Evolutionary conservation across 768 basidiomycete genomes (phyloP).

Genomic region (Coprinopsis sp.): DNA sequence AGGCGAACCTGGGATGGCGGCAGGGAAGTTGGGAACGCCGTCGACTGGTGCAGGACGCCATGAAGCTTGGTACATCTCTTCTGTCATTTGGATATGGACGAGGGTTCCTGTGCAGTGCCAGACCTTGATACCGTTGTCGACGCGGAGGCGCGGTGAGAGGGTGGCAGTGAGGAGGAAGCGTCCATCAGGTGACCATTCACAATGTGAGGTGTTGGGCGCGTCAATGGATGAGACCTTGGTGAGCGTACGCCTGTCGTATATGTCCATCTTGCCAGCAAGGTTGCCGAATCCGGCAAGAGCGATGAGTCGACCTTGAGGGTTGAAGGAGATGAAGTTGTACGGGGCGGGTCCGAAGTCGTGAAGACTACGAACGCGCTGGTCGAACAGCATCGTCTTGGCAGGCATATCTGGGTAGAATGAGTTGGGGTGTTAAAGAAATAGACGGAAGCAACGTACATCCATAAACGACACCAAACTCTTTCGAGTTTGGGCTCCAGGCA

Average conservation of each 20-base stretch:
- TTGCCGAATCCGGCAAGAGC: conserved; percentile 96
- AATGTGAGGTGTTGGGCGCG: conserved; percentile 89
- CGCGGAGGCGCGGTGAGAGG: conserved; percentile 89
- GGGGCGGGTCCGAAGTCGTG: conserved; percentile 91
- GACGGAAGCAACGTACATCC: conserved; percentile 65
- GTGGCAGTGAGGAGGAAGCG: conserved; percentile 92
- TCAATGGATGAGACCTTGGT: conserved; percentile 76
- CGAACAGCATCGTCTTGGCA: conserved; percentile 87
- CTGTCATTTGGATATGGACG: conserved; percentile 74
- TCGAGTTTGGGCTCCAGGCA: conserved; percentile 91
- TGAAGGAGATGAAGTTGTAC: conserved; percentile 91
- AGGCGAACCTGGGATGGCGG: conserved; percentile 63
- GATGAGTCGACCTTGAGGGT: conserved; percentile 86
- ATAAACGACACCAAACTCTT: conserved; percentile 95
- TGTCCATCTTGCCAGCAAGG: conserved; percentile 87
- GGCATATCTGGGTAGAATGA: conserved; percentile 75
- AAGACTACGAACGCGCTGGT: conserved; percentile 80
- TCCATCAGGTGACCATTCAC: conserved; percentile 95
- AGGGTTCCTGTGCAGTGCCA: conserved; percentile 90
- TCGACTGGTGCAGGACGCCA: conserved; percentile 79
- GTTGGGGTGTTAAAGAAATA: conserved; percentile 1
- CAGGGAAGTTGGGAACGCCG: conserved; percentile 61
- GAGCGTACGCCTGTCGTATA: conserved; percentile 85
- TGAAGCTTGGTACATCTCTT: conserved; percentile 85
- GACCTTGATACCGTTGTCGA: conserved; percentile 96